These are phyloP conservation scores for Castanopsis chinensis DNA, from an alignment of 306 rosid species.

Conservation along the genomic window DNA sequence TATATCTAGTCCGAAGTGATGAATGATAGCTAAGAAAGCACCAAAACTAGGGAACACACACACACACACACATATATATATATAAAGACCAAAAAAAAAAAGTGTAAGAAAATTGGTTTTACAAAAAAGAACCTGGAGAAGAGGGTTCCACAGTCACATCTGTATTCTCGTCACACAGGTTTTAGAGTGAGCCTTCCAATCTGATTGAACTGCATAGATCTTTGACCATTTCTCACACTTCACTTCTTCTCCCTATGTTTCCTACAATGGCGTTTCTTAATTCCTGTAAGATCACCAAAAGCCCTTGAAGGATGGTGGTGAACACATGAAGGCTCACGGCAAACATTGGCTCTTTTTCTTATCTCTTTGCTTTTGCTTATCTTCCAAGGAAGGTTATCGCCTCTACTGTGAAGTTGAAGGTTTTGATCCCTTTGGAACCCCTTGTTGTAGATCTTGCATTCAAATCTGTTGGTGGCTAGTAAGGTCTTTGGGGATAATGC, in stretches of 20 bases:
- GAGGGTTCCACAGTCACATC: conserved; percentile 86
- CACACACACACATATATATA: no score
- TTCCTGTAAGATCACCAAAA: conserved; percentile 83
- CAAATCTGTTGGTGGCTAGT: conserved; percentile 75
- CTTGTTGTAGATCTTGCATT: conserved; percentile 83
- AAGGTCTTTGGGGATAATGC: conserved; percentile 82
- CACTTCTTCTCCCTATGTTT: conserved; percentile 89
- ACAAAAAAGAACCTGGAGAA: conserved; percentile 68
- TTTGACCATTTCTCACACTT: no score
- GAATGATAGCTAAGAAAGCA: not conserved
- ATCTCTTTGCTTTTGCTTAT: conserved; percentile 69
- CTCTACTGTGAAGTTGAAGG: conserved; percentile 81
- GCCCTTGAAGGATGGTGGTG: conserved; percentile 87
- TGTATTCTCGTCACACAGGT: conserved; percentile 89
- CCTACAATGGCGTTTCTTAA: conserved; percentile 76
- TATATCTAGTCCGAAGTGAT: not conserved
- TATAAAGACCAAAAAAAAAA: not conserved
- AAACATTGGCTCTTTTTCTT: conserved; percentile 70
- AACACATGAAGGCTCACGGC: conserved; percentile 77
- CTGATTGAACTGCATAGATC: conserved; percentile 86
- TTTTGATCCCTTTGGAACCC: conserved; percentile 92
- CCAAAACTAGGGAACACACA: not conserved
- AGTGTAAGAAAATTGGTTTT: not conserved
- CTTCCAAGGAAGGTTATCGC: conserved; percentile 93
- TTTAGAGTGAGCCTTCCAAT: conserved; percentile 91